A percentile compares a stretch with the other conserved stretches of the same genome.
Evolutionary conservation across 805 yeast species (phyloP).

Genomic region (Cyberlindnera xylosilytica): DNA sequence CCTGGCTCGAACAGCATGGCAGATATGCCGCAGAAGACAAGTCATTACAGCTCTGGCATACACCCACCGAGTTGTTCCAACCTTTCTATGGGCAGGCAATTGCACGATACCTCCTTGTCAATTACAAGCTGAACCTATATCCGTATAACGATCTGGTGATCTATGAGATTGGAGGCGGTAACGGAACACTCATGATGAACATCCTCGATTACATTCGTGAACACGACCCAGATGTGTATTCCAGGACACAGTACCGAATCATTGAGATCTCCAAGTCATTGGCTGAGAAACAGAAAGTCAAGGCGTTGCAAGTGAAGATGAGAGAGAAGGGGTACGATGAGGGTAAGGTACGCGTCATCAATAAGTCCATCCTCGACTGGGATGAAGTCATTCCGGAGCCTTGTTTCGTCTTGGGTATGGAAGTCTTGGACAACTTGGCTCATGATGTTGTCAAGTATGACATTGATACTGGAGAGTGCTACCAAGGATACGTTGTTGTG

Average conservation of each 20-base stretch:
- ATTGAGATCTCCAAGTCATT: constrained; percentile 23
- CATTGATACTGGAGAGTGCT: constrained; percentile 58
- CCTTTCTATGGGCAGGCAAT: constrained; percentile 85
- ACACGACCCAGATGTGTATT: constrained; percentile 71
- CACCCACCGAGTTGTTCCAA: constrained; percentile 82
- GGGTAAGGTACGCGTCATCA: constrained; percentile 59
- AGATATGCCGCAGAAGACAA: constrained; percentile 40
- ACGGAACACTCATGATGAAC: constrained; percentile 80
- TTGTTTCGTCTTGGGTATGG: constrained; percentile 75
- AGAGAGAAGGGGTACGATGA: constrained; percentile 40
- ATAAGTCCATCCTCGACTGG: constrained; percentile 79
- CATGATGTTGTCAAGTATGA: constrained; percentile 83
- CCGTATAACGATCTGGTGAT: constrained; percentile 72
- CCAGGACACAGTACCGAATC: constrained; percentile 50
- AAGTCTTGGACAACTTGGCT: constrained; percentile 80
- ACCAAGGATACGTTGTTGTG: constrained; percentile 73
- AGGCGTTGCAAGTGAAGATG: constrained; percentile 12
- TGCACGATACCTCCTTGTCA: constrained; percentile 73
- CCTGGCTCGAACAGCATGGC: constrained; percentile 62
- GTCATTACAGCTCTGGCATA: constrained; percentile 74
- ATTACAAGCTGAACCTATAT: constrained; percentile 63
- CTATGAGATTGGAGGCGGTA: constrained; percentile 90
- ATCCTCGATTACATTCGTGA: constrained; percentile 60
- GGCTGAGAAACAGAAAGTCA: constrained; percentile 28
- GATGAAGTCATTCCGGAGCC: constrained; percentile 53